These are phyloP conservation scores for Euphrasia arctica DNA, from an alignment of 305 asterid genomes.

Conservation along the genomic window DNA sequence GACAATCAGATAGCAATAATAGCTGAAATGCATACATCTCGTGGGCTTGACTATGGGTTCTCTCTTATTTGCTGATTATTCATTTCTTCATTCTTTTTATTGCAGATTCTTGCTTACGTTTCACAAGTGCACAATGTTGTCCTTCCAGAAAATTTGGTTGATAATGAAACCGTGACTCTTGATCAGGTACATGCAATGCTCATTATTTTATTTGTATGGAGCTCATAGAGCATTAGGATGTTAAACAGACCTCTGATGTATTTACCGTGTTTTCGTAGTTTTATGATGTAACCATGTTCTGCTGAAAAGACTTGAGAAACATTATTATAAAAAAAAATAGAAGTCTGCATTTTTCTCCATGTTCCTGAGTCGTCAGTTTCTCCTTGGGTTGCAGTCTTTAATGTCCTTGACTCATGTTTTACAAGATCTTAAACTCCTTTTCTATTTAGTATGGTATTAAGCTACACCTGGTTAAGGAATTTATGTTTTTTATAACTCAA, in stretches of 20 bases:
- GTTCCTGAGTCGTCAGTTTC: slow-evolving; percentile 16
- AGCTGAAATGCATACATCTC: slow-evolving; percentile 11
- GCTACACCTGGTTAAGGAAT: slow-evolving; percentile 16
- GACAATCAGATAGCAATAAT: slow-evolving; percentile 4
- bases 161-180: slow-evolving; percentile 63
- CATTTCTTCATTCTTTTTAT: slow-evolving; percentile 23
- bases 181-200: slow-evolving; percentile 52
- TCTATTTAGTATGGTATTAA: slow-evolving; percentile 6
- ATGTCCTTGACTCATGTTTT: slow-evolving; percentile 14
- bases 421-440: neutral
- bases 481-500: slow-evolving; percentile 9
- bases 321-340: neutral
- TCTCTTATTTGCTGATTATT: slow-evolving; percentile 22
- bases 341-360: slow-evolving; percentile 13
- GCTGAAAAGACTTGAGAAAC: slow-evolving; percentile 4
- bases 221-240: slow-evolving; percentile 10
- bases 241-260: too few species aligned
- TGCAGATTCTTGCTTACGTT: slow-evolving; percentile 93
- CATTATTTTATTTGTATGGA: slow-evolving; percentile 17
- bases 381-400: slow-evolving; percentile 15
- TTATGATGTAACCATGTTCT: slow-evolving; percentile 11
- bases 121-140: slow-evolving; percentile 90
- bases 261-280: slow-evolving; percentile 13
- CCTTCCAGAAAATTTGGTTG: slow-evolving; percentile 74
- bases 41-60: slow-evolving; percentile 15